These are phyloP conservation scores for Telfairia occidentalis DNA, from an alignment of 331 rosid genomes.

Conservation along the genomic window DNA sequence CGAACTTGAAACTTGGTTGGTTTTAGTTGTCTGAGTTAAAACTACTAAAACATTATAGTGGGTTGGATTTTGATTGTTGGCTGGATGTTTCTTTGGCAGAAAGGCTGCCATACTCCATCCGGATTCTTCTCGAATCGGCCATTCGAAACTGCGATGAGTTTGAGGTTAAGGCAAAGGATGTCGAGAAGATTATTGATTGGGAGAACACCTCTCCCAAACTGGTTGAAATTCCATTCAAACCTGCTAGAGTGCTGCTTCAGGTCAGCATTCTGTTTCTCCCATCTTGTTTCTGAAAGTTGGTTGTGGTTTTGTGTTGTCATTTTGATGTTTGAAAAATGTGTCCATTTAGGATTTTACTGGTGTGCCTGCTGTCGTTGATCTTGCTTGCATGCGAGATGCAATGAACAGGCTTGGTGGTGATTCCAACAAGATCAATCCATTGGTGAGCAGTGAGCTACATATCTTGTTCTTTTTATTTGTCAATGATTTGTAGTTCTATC, in stretches of 20 bases:
- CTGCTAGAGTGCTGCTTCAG: constrained; percentile 93
- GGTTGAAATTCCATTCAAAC: constrained; percentile 94
- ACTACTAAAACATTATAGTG: background rate
- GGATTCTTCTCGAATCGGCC: constrained; percentile 76
- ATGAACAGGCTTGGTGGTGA: constrained; percentile 86
- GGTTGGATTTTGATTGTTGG: constrained; percentile 14
- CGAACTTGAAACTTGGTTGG: background rate
- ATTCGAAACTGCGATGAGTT: constrained; percentile 82
- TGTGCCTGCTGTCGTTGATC: constrained; percentile 83
- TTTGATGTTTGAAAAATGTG: background rate
- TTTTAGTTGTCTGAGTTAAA: background rate
- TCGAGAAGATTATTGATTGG: constrained; percentile 87
- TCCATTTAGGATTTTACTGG: constrained; percentile 70
- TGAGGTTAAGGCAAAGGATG: constrained; percentile 70
- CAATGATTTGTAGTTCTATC: background rate
- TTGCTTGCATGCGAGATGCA: constrained; percentile 93
- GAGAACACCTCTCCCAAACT: constrained; percentile 54
- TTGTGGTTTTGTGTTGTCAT: background rate
- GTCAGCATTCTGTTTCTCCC: constrained; percentile 20
- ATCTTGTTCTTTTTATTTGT: background rate
- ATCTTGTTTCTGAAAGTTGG: background rate
- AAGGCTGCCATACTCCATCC: constrained; percentile 61
- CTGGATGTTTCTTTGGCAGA: constrained; percentile 32
- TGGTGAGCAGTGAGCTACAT: constrained; percentile 27
- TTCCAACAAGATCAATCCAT: constrained; percentile 79